Conservation (phyloP, 306 rosid genomes). For the Lithocarpus polystachyus region DNA sequence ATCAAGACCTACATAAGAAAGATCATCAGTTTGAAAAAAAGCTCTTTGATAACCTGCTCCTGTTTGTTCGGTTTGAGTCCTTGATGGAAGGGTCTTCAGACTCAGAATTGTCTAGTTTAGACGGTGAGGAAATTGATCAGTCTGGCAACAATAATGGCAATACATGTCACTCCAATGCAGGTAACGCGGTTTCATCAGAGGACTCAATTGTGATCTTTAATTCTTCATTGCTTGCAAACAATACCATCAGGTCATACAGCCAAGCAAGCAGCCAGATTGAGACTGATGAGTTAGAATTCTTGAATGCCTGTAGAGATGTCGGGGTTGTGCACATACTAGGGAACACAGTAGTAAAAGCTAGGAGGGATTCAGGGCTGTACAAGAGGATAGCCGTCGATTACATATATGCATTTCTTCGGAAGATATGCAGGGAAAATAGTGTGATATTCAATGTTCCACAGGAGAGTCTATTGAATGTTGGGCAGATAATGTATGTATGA, state of each 20-base stretch:
- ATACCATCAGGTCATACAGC: slow-evolving; percentile 36
- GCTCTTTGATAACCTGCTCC: slow-evolving; percentile 67
- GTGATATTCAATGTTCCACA: slow-evolving; percentile 96
- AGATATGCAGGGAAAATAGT: slow-evolving; percentile 90
- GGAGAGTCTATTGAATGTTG: slow-evolving; percentile 92
- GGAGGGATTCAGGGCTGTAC: slow-evolving; percentile 66
- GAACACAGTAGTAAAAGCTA: slow-evolving; percentile 71
- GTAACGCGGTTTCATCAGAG: slow-evolving; percentile 45
- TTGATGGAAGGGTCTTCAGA: slow-evolving; percentile 95
- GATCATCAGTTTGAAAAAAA: slow-evolving; percentile 86
- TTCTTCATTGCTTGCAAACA: slow-evolving; percentile 41
- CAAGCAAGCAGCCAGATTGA: slow-evolving; percentile 58
- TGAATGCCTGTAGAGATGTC: slow-evolving; percentile 70
- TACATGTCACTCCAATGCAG: slow-evolving; percentile 36
- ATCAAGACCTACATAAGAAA: slow-evolving; percentile 79
- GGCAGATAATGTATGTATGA: slow-evolving; percentile 84
- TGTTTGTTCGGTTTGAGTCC: slow-evolving; percentile 66
- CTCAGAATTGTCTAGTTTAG: slow-evolving; percentile 71
- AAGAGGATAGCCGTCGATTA: slow-evolving; percentile 82
- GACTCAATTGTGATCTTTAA: slow-evolving; percentile 60
- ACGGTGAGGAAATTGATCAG: slow-evolving; percentile 45
- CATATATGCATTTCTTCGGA: slow-evolving; percentile 83
- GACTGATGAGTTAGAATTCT: slow-evolving; percentile 71
- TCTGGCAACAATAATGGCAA: slow-evolving; percentile 39
- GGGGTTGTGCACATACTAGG: slow-evolving; percentile 98